Evolutionary conservation across 1,284 basidiomycete species (phyloP).

Genomic region (Ustilago lituana): DNA sequence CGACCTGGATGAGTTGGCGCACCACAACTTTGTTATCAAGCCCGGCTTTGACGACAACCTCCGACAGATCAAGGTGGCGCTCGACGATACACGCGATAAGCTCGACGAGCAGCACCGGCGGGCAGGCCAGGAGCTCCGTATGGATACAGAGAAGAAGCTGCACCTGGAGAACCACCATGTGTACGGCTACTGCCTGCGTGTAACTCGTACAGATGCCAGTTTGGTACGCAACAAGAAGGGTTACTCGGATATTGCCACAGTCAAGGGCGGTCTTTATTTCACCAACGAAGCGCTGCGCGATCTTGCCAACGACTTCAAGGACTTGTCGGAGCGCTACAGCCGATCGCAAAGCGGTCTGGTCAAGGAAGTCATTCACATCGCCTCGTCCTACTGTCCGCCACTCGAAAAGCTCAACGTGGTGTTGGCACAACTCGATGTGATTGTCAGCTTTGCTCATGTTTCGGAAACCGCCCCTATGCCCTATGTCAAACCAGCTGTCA

Average conservation of each 20-base stretch:
- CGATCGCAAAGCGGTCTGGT: constrained; percentile 84
- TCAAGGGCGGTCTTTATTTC: constrained; percentile 89
- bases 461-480: constrained; percentile 84
- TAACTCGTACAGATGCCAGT: constrained; percentile 82
- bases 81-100: constrained; percentile 79
- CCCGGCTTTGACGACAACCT: constrained; percentile 86
- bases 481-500: constrained; percentile 80
- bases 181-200: constrained; percentile 91
- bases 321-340: constrained; percentile 77
- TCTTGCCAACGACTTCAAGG: constrained; percentile 79
- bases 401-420: constrained; percentile 87
- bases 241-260: constrained; percentile 86
- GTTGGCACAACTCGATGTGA: constrained; percentile 90
- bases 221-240: constrained; percentile 76
- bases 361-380: constrained; percentile 91
- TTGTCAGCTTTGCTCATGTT: constrained; percentile 87
- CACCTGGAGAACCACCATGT: constrained; percentile 91
- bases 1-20: constrained; percentile 83
- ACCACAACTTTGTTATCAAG: constrained; percentile 90
- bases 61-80: constrained; percentile 76
- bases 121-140: constrained; percentile 77
- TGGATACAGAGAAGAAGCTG: constrained; percentile 95
- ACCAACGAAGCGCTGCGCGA: constrained; percentile 82
- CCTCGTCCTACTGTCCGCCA: constrained; percentile 81
- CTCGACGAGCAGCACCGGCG: constrained; percentile 84